phyloP scores from a whole-genome alignment of 2,329 filamentous ascomycete species.

The Monosporascus sp. region DNA sequence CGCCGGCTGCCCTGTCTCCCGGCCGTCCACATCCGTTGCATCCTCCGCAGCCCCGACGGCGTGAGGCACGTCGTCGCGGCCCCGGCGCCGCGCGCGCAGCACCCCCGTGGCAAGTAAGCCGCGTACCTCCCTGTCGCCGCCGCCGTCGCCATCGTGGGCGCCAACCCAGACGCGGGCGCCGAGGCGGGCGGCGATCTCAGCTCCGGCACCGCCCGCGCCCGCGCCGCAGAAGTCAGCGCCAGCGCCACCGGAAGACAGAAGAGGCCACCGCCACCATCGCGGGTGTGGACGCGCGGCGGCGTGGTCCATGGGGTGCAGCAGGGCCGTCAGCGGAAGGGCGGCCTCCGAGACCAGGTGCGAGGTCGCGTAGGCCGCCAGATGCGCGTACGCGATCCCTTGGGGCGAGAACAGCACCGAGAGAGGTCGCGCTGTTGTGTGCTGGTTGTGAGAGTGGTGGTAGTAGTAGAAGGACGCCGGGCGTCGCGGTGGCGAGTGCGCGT shows the following conservation, averaged over 20 bases:
- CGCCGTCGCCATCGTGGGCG: conserved; percentile 42
- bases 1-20: no score
- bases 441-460: background rate
- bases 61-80: no score
- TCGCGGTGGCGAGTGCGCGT: conserved; percentile 9
- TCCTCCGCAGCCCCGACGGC: conserved; percentile 27
- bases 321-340: conserved; percentile 56
- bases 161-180: conserved; percentile 54
- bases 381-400: conserved; percentile 52
- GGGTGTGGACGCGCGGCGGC: conserved; percentile 41
- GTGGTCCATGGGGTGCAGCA: conserved; percentile 59
- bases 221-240: no score
- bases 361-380: conserved; percentile 49
- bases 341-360: conserved; percentile 50
- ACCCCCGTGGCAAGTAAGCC: conserved; percentile 44
- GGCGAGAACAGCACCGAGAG: conserved; percentile 61
- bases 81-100: conserved; percentile 41
- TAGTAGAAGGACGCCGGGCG: conserved; percentile 8
- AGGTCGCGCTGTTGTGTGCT: conserved; percentile 26
- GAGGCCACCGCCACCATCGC: conserved; percentile 37
- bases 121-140: conserved; percentile 47
- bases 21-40: background rate
- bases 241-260: no score
- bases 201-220: conserved; percentile 32
- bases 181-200: conserved; percentile 48